Conservation (phyloP, 2,329 filamentous ascomycete species). For the Ascochyta viciae-villosae region DNA sequence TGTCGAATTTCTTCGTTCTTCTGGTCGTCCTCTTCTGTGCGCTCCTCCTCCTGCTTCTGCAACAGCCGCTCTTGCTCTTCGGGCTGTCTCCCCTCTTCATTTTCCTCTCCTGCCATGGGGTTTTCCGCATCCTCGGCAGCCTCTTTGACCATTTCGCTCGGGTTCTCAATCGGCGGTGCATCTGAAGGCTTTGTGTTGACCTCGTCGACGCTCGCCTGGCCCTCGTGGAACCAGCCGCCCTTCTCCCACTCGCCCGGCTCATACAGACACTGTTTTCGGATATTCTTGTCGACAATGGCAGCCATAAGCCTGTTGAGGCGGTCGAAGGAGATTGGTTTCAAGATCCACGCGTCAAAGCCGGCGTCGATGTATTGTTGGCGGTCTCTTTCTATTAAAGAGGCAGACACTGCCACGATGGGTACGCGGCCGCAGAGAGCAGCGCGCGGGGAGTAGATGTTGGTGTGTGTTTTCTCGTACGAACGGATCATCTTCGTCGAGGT, state of each 20-base stretch:
- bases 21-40: slow-evolving; percentile 24
- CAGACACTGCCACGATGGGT: slow-evolving; percentile 87
- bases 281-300: slow-evolving; percentile 69
- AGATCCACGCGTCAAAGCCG: slow-evolving; percentile 89
- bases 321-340: slow-evolving; percentile 86
- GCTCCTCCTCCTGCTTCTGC: slow-evolving; percentile 23
- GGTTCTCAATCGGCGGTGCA: slow-evolving; percentile 25
- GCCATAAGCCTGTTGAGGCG: slow-evolving; percentile 72
- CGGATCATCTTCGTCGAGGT: slow-evolving; percentile 85
- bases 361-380: slow-evolving; percentile 73
- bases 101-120: slow-evolving; percentile 26
- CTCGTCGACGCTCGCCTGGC: slow-evolving; percentile 46
- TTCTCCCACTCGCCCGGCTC: slow-evolving; percentile 76
- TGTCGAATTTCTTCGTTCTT: slow-evolving; percentile 9
- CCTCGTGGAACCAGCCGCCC: slow-evolving; percentile 81
- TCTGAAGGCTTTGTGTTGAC: slow-evolving; percentile 48
- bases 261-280: slow-evolving; percentile 71
- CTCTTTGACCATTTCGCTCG: slow-evolving; percentile 25
- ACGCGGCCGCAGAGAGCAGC: slow-evolving; percentile 69
- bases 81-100: slow-evolving; percentile 21
- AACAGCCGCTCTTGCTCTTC: slow-evolving; percentile 35
- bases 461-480: slow-evolving; percentile 67
- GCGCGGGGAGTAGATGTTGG: slow-evolving; percentile 63
- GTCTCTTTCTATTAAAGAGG: slow-evolving; percentile 76
- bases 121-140: slow-evolving; percentile 29